phyloP scores from a whole-genome alignment of 1,139 yeast species.

The Blastobotrys ciferrii region DNA sequence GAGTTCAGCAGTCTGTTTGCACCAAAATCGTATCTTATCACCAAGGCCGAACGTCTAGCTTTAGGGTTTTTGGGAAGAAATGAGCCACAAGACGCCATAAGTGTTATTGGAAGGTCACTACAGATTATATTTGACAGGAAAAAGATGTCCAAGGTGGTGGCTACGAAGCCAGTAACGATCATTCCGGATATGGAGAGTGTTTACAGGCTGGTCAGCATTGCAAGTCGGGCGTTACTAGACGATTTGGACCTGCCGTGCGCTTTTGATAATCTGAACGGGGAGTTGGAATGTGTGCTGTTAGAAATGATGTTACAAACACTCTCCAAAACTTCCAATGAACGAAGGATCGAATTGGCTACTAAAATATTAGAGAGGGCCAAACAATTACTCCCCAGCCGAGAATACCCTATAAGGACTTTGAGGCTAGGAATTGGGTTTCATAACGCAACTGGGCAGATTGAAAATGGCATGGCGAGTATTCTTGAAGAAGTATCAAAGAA shows the following conservation, averaged over 20 bases:
- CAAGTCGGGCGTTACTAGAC: slow-evolving; percentile 11
- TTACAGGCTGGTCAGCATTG: slow-evolving; percentile 5
- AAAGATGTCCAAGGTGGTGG: slow-evolving; percentile 5
- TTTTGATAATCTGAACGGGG: background rate
- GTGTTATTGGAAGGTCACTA: slow-evolving; percentile 12
- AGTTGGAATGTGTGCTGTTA: background rate
- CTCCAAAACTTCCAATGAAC: background rate
- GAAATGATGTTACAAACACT: background rate
- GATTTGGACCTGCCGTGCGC: background rate
- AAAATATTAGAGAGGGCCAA: background rate
- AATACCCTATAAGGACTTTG: background rate
- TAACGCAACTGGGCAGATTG: background rate
- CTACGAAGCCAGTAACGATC: background rate
- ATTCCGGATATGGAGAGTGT: background rate
- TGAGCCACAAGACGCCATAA: slow-evolving; percentile 12
- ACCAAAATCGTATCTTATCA: slow-evolving; percentile 13
- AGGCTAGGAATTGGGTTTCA: slow-evolving; percentile 1
- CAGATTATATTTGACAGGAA: slow-evolving; percentile 11
- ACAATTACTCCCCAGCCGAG: background rate
- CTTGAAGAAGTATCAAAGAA: background rate
- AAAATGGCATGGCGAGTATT: background rate
- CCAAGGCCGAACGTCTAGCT: slow-evolving; percentile 21
- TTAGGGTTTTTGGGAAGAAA: slow-evolving; percentile 16
- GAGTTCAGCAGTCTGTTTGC: slow-evolving; percentile 12
- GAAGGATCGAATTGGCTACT: background rate